Evolutionary conservation across 2,329 filamentous ascomycete species (phyloP).

Genomic region (Aspergillus felis): DNA sequence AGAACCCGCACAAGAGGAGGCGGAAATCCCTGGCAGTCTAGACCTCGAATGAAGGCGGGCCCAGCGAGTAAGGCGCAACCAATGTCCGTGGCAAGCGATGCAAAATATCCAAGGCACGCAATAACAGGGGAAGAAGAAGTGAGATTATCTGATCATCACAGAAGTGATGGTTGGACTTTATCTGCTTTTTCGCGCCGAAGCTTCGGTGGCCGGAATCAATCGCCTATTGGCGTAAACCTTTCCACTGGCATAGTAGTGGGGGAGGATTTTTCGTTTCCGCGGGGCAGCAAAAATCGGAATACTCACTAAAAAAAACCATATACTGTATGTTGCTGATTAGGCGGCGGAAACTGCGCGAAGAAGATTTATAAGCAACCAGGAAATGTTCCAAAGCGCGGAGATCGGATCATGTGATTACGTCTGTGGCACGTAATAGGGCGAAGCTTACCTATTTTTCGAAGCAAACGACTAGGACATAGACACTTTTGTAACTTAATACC

Average conservation of each 20-base stretch:
- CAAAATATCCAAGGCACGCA: neutral
- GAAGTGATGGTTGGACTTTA: constrained; percentile 9
- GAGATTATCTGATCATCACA: constrained; percentile 6
- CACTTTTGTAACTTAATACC: neutral
- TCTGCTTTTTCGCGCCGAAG: constrained; percentile 12
- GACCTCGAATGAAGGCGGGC: neutral
- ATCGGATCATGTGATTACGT: constrained; percentile 3
- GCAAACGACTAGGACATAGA: neutral
- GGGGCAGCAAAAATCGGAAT: constrained; percentile 9
- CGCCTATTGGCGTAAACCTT: constrained; percentile 12
- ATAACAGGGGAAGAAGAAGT: constrained; percentile 1
- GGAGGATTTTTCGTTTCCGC: constrained; percentile 7
- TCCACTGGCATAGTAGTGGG: constrained; percentile 2
- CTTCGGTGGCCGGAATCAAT: constrained; percentile 9
- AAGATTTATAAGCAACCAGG: constrained; percentile 19
- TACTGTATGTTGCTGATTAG: constrained; percentile 6
- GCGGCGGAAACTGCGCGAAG: neutral
- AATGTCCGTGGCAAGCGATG: constrained; percentile 3
- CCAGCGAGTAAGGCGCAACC: neutral
- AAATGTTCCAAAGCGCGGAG: neutral
- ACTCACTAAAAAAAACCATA: neutral
- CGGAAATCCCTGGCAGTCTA: neutral
- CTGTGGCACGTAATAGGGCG: neutral
- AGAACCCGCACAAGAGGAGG: neutral
- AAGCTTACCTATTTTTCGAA: neutral